A percentile compares a stretch with the other conserved stretches of the same genome.
Conservation (phyloP, 78 protist species). For the Dictyostelium citrinum region DNA sequence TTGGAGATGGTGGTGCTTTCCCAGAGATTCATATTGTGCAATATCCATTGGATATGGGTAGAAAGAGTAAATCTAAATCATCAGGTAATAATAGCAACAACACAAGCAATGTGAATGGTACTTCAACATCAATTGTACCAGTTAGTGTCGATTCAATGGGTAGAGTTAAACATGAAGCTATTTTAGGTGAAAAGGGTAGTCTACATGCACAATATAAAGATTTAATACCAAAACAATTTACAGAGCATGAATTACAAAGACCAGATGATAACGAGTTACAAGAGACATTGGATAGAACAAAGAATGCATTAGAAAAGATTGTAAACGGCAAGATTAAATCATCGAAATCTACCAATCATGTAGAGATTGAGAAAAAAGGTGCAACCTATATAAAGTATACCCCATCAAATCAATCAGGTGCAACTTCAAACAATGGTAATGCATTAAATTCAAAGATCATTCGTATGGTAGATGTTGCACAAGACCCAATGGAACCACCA, state of each 20-base stretch:
- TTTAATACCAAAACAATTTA: constrained; percentile 71
- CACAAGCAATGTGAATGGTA: not conserved
- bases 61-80: constrained; percentile 18
- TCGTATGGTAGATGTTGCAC: constrained; percentile 87
- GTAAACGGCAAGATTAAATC: constrained; percentile 59
- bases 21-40: constrained; percentile 94
- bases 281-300: constrained; percentile 77
- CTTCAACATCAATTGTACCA: constrained; percentile 27
- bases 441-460: constrained; percentile 86
- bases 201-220: constrained; percentile 45
- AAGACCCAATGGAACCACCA: constrained; percentile 98
- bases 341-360: constrained; percentile 26
- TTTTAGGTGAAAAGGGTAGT: constrained; percentile 43
- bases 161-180: constrained; percentile 45
- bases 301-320: constrained; percentile 74
- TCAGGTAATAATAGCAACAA: not conserved
- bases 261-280: constrained; percentile 82
- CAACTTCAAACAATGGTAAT: not conserved
- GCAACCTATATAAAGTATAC: constrained; percentile 81
- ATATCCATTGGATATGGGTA: constrained; percentile 93
- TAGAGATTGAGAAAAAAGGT: not conserved
- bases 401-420: constrained; percentile 47
- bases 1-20: constrained; percentile 96
- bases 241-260: constrained; percentile 72
- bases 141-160: constrained; percentile 46